A percentile compares a stretch with the other conserved stretches of the same genome.
phyloP scores from a whole-genome alignment of 768 basidiomycete genomes.

The Pilatotrama ljubarskyi region DNA sequence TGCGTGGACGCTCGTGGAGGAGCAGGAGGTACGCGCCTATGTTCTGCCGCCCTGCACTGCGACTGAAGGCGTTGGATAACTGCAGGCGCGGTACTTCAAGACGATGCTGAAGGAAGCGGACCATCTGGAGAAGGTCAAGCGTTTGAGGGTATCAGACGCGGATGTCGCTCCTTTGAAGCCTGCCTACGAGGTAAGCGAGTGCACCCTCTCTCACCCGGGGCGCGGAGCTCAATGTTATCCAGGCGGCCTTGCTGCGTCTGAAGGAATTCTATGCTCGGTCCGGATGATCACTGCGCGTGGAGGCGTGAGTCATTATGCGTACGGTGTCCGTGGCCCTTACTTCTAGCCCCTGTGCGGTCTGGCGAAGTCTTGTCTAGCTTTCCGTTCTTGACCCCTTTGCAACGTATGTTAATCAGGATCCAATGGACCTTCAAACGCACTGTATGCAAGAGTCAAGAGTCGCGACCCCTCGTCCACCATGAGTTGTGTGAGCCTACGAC shows the following conservation, averaged over 20 bases:
- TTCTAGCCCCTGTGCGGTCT: too few relatives aligned
- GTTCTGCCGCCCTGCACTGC: neutral
- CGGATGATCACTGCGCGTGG: neutral
- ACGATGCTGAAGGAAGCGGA: constrained; percentile 70
- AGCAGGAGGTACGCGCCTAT: constrained; percentile 68
- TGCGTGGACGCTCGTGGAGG: constrained; percentile 95
- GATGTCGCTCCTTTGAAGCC: constrained; percentile 56
- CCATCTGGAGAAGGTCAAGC: constrained; percentile 69
- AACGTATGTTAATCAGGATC: too few relatives aligned
- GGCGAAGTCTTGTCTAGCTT: too few relatives aligned
- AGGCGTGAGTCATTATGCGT: too few relatives aligned
- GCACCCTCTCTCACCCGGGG: neutral
- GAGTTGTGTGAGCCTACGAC: too few relatives aligned
- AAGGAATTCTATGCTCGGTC: constrained; percentile 27
- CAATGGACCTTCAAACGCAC: too few relatives aligned
- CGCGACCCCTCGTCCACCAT: too few relatives aligned
- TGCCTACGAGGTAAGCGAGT: constrained; percentile 63
- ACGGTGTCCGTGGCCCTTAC: too few relatives aligned
- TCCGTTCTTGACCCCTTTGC: too few relatives aligned
- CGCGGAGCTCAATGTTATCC: neutral
- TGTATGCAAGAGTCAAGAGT: too few relatives aligned
- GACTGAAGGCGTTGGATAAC: neutral
- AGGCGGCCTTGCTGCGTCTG: constrained; percentile 34
- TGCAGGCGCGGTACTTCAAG: constrained; percentile 86
- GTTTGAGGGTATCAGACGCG: constrained; percentile 60